Percentiles rank a stretch among this genome's conserved stretches.
Conservation (phyloP, 441 rosid species). For the Theobroma grandiflorum region DNA sequence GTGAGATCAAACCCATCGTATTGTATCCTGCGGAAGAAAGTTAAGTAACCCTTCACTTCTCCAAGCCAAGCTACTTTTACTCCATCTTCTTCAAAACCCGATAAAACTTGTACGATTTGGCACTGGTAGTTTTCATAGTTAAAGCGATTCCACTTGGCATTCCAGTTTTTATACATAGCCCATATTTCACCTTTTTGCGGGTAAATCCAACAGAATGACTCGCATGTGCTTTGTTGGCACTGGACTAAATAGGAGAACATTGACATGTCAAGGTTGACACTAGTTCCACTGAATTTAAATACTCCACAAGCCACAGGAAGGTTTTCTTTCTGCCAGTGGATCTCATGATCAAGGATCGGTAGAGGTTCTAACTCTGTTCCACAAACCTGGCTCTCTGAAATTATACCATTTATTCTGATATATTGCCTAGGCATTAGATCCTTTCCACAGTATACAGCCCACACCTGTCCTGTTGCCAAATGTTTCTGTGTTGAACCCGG, state of each 20-base stretch:
- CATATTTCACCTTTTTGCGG: constrained; percentile 39
- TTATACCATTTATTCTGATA: constrained; percentile 10
- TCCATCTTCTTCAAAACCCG: constrained; percentile 28
- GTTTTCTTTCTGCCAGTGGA: constrained; percentile 26
- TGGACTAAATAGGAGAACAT: constrained; percentile 26
- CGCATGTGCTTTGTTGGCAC: constrained; percentile 21
- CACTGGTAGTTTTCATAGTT: constrained; percentile 23
- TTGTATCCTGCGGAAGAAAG: constrained; percentile 32
- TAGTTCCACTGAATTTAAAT: constrained; percentile 29
- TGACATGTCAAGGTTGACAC: constrained; percentile 28
- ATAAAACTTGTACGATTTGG: constrained; percentile 32
- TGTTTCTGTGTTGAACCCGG: constrained; percentile 24
- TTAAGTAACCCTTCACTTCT: constrained; percentile 33
- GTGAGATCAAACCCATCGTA: constrained; percentile 32
- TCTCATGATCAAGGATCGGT: constrained; percentile 31
- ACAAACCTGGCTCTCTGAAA: constrained; percentile 24
- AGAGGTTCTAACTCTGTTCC: constrained; percentile 37
- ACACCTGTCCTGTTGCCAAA: constrained; percentile 30
- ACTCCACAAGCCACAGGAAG: constrained; percentile 35
- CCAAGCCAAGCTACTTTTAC: constrained; percentile 23
- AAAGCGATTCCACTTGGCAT: constrained; percentile 17
- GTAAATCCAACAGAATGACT: constrained; percentile 25
- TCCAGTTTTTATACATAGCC: constrained; percentile 36
- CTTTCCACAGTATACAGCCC: constrained; percentile 35
- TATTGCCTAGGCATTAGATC: constrained; percentile 34